Evolutionary conservation across 75 land plant genomes (phyloP), one percentile per base, ranked within the genome.

Genomic region (Pinus taeda): DNA sequence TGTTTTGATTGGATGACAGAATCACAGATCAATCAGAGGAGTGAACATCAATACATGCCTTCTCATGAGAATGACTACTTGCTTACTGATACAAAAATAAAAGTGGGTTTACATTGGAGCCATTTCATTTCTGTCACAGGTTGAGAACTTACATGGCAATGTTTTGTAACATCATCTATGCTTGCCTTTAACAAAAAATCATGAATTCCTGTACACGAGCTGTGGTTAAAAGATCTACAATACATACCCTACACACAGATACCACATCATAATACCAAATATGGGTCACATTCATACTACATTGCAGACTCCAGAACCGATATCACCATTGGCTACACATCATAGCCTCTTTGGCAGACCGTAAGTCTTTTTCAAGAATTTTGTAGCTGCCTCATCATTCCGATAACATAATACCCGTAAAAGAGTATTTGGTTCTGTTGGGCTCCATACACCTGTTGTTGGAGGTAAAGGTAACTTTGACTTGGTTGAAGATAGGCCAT

Each of bases 331-430:
- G 20, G 8, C 9, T 20, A 11, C 37, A 15, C 42, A 70, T 77
- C 78, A 89, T 60, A 87, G 76, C 49, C 88, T 90, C 81, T 93
- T 95, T 0, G 98, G 98, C 29, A 96, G 78, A 82, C 88, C 81
- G 71, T 94, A 94, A 15, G 89, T 86, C 74, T 94, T 96, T 89
- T 96, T 96, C 22, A 96, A 84, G 57, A 94, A 94, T 82, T 81
- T 94, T 26, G 98, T 77, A 58, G 98, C 95, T 24, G 86, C 82
- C 12, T 89, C 93, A 78, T 94, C 98, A 63, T 87, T 85, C 39
- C 99, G 79, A 73, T 94, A 81, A 76, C 99, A 96, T 22, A 96
- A 77, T 60, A 96, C 90, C 21, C 99, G 87, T 76, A 96, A 71
- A 13, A 96, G 75, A 37, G 99, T 96, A 80, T 94, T 92, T 58